Evolutionary conservation across 768 basidiomycete genomes (phyloP).

Genomic region (Exidia glandulosa): DNA sequence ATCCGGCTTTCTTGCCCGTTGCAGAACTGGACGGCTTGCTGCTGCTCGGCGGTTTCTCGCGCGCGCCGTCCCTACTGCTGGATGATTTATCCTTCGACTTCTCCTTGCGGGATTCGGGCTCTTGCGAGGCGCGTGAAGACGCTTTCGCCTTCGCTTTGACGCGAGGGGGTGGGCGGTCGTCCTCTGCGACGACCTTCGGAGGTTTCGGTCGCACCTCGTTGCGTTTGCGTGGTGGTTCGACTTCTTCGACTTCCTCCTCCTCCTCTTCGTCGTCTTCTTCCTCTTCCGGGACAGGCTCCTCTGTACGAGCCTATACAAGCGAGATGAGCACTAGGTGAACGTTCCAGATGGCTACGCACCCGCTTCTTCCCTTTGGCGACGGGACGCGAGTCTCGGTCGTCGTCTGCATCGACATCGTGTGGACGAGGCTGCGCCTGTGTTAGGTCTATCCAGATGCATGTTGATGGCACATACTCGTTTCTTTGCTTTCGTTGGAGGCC

Average conservation of each 20-base stretch:
- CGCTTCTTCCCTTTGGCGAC: not conserved
- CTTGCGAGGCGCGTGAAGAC: constrained; percentile 4
- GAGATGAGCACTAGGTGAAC: not conserved
- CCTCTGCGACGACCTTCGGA: not conserved
- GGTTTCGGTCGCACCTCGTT: not conserved
- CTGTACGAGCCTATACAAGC: not conserved
- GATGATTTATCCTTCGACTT: no score
- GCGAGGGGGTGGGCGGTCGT: not conserved
- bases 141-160: constrained; percentile 16
- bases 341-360: not conserved
- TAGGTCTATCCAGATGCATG: not conserved
- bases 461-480: not conserved
- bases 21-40: not conserved
- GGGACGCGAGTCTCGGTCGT: not conserved
- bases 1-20: no score
- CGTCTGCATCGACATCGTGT: not conserved
- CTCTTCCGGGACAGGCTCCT: not conserved
- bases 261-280: not conserved
- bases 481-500: not conserved
- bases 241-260: not conserved
- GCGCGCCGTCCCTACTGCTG: no score
- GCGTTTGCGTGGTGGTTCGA: not conserved
- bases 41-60: not conserved
- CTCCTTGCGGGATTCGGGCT: constrained; percentile 7
- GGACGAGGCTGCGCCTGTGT: not conserved